Percentiles rank a stretch among this genome's conserved stretches.
These are phyloP conservation scores for Trebouxia sp. DNA, from an alignment of 139 green algal genomes.

Conservation along the genomic window DNA sequence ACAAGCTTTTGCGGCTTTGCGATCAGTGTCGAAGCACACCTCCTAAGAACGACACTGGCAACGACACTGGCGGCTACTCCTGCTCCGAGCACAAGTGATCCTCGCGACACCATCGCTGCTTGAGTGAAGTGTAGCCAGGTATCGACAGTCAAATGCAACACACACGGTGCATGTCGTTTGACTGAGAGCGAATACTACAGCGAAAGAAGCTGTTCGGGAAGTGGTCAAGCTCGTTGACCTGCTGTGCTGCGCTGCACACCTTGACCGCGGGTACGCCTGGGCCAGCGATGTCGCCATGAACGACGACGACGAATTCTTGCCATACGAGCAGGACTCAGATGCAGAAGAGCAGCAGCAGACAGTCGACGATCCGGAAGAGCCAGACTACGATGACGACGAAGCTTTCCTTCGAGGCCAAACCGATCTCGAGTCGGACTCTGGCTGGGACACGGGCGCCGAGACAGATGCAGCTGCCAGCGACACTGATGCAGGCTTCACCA, in stretches of 20 bases:
- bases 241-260: not conserved
- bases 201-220: slow-evolving; percentile 19
- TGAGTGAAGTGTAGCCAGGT: not conserved
- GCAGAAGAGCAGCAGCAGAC: slow-evolving; percentile 32
- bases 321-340: slow-evolving; percentile 10
- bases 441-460: slow-evolving; percentile 10
- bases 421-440: not conserved
- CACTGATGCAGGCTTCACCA: not conserved
- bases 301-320: slow-evolving; percentile 8
- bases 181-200: not conserved
- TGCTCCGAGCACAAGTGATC: not conserved
- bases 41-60: not conserved
- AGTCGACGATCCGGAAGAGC: slow-evolving; percentile 4
- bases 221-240: not conserved
- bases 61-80: slow-evolving; percentile 10
- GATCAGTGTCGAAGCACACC: not conserved
- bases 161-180: not conserved
- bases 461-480: not conserved
- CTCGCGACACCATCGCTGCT: not conserved
- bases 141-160: too few relatives aligned
- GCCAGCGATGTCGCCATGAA: too few relatives aligned
- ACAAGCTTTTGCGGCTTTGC: too few relatives aligned
- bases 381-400: not conserved
- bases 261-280: too few relatives aligned
- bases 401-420: not conserved